phyloP scores from a whole-genome alignment of 352 stramenopile species.

The Pythium dissimile region DNA sequence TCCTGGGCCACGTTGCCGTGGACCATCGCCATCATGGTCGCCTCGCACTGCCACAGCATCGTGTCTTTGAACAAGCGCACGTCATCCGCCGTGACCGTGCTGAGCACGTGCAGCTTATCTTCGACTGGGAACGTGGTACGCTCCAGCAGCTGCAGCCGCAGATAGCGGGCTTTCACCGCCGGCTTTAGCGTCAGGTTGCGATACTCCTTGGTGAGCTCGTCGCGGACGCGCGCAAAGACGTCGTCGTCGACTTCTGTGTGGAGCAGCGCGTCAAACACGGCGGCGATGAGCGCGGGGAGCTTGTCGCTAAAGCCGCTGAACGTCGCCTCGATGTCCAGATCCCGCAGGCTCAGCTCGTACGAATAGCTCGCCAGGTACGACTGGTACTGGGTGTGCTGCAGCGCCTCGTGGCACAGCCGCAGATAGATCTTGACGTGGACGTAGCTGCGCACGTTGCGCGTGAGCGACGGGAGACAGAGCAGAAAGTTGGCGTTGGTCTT shows the following conservation, averaged over 20 bases:
- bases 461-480: slow-evolving; percentile 49
- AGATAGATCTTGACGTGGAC: slow-evolving; percentile 69
- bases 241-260: slow-evolving; percentile 25
- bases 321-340: slow-evolving; percentile 62
- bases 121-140: slow-evolving; percentile 49
- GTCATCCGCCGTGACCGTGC: not conserved
- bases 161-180: slow-evolving; percentile 56
- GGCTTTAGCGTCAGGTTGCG: slow-evolving; percentile 67
- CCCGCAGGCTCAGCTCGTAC: slow-evolving; percentile 54
- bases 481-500: slow-evolving; percentile 69
- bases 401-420: slow-evolving; percentile 52
- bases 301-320: slow-evolving; percentile 75
- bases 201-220: slow-evolving; percentile 65
- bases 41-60: slow-evolving; percentile 24
- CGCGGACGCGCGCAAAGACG: slow-evolving; percentile 44
- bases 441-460: slow-evolving; percentile 34
- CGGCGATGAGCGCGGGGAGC: slow-evolving; percentile 44
- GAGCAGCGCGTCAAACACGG: slow-evolving; percentile 45
- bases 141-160: slow-evolving; percentile 70
- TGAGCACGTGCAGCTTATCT: slow-evolving; percentile 50
- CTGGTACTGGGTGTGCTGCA: slow-evolving; percentile 68
- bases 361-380: slow-evolving; percentile 51
- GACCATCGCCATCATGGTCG: slow-evolving; percentile 39
- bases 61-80: slow-evolving; percentile 19
- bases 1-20: slow-evolving; percentile 57